Evolutionary conservation across 2,329 filamentous ascomycete species (phyloP), one percentile per base, ranked within the genome.

Genomic region (Scortechinia acanthostroma): DNA sequence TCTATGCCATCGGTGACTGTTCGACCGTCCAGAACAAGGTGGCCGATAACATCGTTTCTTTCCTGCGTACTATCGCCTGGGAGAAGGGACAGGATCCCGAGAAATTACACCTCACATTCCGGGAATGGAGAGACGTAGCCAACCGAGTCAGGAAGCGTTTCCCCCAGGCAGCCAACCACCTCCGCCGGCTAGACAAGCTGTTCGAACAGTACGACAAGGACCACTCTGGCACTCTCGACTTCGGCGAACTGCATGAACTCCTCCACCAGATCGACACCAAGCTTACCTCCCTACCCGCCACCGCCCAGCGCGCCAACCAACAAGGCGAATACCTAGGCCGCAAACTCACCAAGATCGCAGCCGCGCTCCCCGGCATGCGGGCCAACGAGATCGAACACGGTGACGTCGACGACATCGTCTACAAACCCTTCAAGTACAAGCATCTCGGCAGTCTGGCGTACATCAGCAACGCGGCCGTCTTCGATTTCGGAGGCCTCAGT

Each of bases 1-100:
- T 98, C 19, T 98, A 98, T 58, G 91, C 91, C 42, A 90, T 98
- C 50, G 93, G 93, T 14, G 93, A 98, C 66, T 97, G 93, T 67
- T 76, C 88, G 4, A 98, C 94, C 0, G 91, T 98, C 0, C 94
- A 98, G 59, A 98, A 98, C 70, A 98, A 98, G 54, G 74, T 97
- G 2, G 88, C 91, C 2, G 88, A 95, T 58, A 85, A 96, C 66
- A 83, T 98, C 54, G 76, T 96, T 42, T 85, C 80, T 17, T 98
- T 97, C 66, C 76, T 98, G 10, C 89, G 90, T 49, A 88, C 82
- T 15, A 74, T 95, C 2, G 90, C 93, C 6, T 96, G 87, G 83
- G 91, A 95, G 64, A 88, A 86, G 51, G 91, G 91, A 60, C 86
- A 86, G 56, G 87, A 97, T 55, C 91, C 91, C 0, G 83, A 95